These are phyloP conservation scores for Crucibulum laeve DNA, from an alignment of 768 basidiomycete species.

Conservation along the genomic window DNA sequence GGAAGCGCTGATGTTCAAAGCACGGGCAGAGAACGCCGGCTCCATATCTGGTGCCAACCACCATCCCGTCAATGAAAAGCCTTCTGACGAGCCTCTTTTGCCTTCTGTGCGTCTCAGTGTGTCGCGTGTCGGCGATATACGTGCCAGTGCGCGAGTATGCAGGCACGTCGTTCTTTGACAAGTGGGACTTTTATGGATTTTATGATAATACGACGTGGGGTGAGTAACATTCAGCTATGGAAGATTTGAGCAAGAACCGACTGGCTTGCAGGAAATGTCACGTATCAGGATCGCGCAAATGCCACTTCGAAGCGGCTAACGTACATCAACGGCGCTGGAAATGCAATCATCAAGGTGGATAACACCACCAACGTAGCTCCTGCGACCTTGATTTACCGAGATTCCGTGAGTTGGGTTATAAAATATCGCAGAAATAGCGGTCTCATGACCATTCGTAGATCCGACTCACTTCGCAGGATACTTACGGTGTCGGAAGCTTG, in stretches of 20 bases:
- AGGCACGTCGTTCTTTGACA: constrained; percentile 43
- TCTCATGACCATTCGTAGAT: constrained; percentile 19
- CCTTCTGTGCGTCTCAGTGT: neutral
- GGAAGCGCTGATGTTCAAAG: too few relatives aligned
- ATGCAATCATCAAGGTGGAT: constrained; percentile 72
- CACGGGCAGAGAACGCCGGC: too few relatives aligned
- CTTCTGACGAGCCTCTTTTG: neutral
- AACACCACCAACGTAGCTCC: constrained; percentile 51
- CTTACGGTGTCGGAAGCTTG: constrained; percentile 35
- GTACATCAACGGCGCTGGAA: constrained; percentile 51
- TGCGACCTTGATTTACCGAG: constrained; percentile 34
- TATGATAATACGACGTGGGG: constrained; percentile 41
- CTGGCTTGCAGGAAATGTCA: constrained; percentile 39
- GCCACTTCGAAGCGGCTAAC: constrained; percentile 37
- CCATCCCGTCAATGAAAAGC: too few relatives aligned
- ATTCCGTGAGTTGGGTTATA: constrained; percentile 39
- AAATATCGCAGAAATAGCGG: neutral
- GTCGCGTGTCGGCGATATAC: constrained; percentile 15
- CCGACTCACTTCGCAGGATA: constrained; percentile 36
- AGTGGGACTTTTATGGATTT: constrained; percentile 45
- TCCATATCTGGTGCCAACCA: too few relatives aligned
- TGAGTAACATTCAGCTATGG: constrained; percentile 4
- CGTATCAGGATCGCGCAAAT: constrained; percentile 39
- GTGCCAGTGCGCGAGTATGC: constrained; percentile 36
- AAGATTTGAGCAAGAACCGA: neutral